Evolutionary conservation across 805 yeast species (phyloP).

Genomic region (Candida piceae): DNA sequence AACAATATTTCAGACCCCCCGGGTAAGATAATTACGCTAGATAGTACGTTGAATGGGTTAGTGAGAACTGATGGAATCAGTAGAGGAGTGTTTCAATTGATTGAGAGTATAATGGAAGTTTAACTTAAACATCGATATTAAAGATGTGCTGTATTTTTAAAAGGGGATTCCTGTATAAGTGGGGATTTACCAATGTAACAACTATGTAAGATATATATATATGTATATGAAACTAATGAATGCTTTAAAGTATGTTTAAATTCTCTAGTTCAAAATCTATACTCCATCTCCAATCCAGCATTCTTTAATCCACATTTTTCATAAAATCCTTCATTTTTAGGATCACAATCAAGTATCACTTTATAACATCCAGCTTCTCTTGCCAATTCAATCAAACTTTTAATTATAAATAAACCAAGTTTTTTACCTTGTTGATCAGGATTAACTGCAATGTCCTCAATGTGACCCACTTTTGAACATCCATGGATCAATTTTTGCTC

Average conservation of each 20-base stretch:
- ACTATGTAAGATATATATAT: not conserved
- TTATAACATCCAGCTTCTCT: conserved; percentile 69
- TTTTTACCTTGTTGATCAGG: conserved; percentile 74
- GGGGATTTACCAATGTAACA: too few species aligned
- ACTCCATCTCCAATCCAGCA: conserved; percentile 68
- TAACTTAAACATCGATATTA: too few species aligned
- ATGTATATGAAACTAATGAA: too few species aligned
- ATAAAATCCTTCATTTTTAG: conserved; percentile 77
- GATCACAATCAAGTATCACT: conserved; percentile 83
- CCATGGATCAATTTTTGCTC: conserved; percentile 82
- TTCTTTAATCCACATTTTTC: conserved; percentile 75
- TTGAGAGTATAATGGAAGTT: conserved; percentile 10
- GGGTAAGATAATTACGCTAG: conserved; percentile 7
- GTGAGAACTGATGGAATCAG: conserved; percentile 15
- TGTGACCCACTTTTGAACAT: conserved; percentile 85
- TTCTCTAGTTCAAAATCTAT: conserved; percentile 31
- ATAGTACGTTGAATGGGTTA: conserved; percentile 14
- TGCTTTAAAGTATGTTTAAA: too few species aligned
- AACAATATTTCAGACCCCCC: not conserved
- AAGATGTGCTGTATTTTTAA: not conserved
- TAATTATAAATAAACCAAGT: conserved; percentile 67
- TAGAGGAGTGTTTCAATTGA: conserved; percentile 14
- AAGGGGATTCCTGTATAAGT: too few species aligned
- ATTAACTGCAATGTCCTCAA: conserved; percentile 88
- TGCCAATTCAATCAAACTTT: conserved; percentile 56